Base-by-base conservation (phyloP, 208 protist species). In the Leptomonas pyrrhocoris region DNA sequence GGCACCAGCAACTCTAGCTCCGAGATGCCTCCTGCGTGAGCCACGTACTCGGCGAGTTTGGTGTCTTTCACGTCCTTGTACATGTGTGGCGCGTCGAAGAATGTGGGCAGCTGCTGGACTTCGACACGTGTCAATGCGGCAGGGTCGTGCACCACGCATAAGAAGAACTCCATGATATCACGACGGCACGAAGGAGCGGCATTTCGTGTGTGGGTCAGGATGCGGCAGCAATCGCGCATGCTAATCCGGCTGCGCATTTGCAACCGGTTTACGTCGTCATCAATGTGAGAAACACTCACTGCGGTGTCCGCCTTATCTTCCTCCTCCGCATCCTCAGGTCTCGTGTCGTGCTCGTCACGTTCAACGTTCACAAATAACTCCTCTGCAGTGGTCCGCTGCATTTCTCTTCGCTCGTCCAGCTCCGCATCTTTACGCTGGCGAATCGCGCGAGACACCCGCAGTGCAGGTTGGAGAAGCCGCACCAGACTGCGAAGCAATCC, bases 131-230 rank as follows among this genome's bases (percentile, higher is more conserved):
- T 71, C 42, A 78, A 48, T 42, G 46, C 42, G 1, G 57, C 65
- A 9, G 77, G 66, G 12, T 71, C 59, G 13, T 48, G 69, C 48
- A 73, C 42, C 3, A 77, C 68, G 13, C 60, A 69, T 25, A 80
- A 43, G 21, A 76, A 56, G 40, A 81, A 85, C 59, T 78, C 58
- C 67, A 79, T 66, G 6, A 85, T 49, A 31, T 70, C 57, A 8
- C 73, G 13, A 36, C 64, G 73, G 28, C 72, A 48, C 45, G 38
- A 11, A 2, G 49, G 12, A 12, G 50, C 31, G 38, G 19, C 64
- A 23, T 1, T 8, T 18, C 43, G 54, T 38, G 48, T 46, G 43
- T 19, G 43, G 2, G 2, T 16, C 21, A 65, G 46, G 5, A 68
- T 68, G 21, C 63, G 31, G 16, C 53, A 23, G 36, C 53, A 68